A percentile compares a stretch with the other conserved stretches of the same genome.
Conservation (phyloP, 140 eudicot species). For the Bidens hawaiensis region DNA sequence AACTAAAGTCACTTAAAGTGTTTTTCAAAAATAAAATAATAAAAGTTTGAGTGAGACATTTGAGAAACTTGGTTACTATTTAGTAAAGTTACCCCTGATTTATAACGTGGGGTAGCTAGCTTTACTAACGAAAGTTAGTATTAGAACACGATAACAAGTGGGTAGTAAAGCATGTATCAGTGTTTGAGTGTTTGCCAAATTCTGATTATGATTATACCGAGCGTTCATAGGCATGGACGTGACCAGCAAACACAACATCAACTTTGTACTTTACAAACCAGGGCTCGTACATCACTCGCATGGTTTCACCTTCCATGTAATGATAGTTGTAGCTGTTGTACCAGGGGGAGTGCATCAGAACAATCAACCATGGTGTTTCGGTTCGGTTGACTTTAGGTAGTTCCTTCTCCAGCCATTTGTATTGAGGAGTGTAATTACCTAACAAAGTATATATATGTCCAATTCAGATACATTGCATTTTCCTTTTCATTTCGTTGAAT, state of each 20-base stretch:
- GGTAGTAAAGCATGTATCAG: not conserved
- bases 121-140: no score
- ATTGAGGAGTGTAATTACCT: slow-evolving; percentile 90
- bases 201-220: slow-evolving; percentile 27
- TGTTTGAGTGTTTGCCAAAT: not conserved
- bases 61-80: no score
- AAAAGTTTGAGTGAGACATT: no score
- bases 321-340: slow-evolving; percentile 82
- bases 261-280: slow-evolving; percentile 79
- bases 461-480: not conserved
- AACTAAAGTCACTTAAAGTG: no score
- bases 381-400: slow-evolving; percentile 56
- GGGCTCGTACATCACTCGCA: slow-evolving; percentile 74
- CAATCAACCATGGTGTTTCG: slow-evolving; percentile 80
- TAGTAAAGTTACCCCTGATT: no score
- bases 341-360: slow-evolving; percentile 73
- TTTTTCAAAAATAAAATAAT: no score
- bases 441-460: slow-evolving; percentile 1
- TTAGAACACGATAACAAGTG: not conserved
- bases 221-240: slow-evolving; percentile 78
- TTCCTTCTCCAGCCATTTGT: slow-evolving; percentile 63
- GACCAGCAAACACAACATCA: slow-evolving; percentile 74
- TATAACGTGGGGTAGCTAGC: no score
- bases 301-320: slow-evolving; percentile 80
- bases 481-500: not conserved